Evolutionary conservation across 163 green algal species (phyloP), one percentile per base, ranked within the genome.

Genomic region (Volvox carteri): DNA sequence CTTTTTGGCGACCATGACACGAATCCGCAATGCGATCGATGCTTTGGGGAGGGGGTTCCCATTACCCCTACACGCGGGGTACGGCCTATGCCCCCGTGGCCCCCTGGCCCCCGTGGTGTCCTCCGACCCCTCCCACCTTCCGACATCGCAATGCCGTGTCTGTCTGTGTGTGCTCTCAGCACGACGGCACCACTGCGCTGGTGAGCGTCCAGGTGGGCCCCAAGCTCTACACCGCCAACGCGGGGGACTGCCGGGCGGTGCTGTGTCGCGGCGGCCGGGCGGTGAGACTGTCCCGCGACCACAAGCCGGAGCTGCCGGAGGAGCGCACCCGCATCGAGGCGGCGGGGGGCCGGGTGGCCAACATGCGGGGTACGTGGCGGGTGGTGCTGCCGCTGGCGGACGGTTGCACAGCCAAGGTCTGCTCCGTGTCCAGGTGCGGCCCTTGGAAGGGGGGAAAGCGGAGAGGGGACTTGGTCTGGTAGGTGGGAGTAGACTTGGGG

Each of bases 221-320:
- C 37, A 83, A 84, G 84, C 68, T 89, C 42, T 89, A 84, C 84
- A 84, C 68, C 9, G 68, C 84, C 50, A 89, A 89, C 84, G 84
- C 93, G 35, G 97, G 97, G 21, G 97, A 99, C 94, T 97, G 94
- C 85, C 92, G 97, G 46, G 95, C 95, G 8, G 95, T 99, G 79
- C 90, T 99, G 35, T 93, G 92, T 33, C 92, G 94, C 52, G 83
- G 89, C 33, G 95, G 95, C 56, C 74, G 54, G 35, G 93, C 93
- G 1, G 33, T 95, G 21, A 79, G 92, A 12, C 85, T 97, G 4
- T 94, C 90, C 0, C 78, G 58, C 18, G 97, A 99, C 90, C 97
- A 99, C 88, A 97, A 94, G 79, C 92, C 95, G 2, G 58, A 74
- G 3, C 75, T 85, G 28, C 19, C 76, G 28, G 46, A 78, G 1